Evolutionary conservation across 2,329 filamentous ascomycete genomes (phyloP).

Genomic region (Hypoxylon sp.): DNA sequence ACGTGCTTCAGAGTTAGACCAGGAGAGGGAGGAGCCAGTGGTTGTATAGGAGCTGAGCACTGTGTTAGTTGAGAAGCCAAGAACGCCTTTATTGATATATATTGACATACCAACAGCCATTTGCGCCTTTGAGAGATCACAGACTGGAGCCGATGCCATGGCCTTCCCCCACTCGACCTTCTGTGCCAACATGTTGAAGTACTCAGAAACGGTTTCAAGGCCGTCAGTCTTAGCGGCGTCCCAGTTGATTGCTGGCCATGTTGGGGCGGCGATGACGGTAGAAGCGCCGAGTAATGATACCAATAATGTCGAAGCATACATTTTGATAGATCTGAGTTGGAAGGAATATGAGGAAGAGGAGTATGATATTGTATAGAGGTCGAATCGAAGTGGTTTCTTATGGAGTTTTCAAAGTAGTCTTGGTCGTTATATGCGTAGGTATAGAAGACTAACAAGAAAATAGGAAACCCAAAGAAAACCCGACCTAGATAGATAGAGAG

Average conservation of each 20-base stretch:
- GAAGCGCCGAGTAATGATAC: constrained; percentile 64
- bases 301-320: constrained; percentile 67
- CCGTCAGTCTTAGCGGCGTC: constrained; percentile 59
- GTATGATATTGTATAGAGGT: constrained; percentile 21
- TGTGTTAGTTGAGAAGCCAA: constrained; percentile 48
- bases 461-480: constrained; percentile 49
- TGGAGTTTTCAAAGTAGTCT: constrained; percentile 37
- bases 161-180: constrained; percentile 67
- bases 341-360: constrained; percentile 31
- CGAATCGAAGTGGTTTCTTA: constrained; percentile 36
- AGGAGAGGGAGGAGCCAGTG: constrained; percentile 72
- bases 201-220: constrained; percentile 67
- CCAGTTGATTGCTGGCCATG: constrained; percentile 63
- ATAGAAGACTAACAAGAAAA: constrained; percentile 45
- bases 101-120: constrained; percentile 65
- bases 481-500: constrained; percentile 44
- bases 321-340: constrained; percentile 55
- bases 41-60: constrained; percentile 63
- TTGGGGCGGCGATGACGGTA: constrained; percentile 61
- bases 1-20: constrained; percentile 81
- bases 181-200: constrained; percentile 72
- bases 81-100: not conserved
- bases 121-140: constrained; percentile 68
- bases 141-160: constrained; percentile 61
- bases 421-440: constrained; percentile 37